Evolutionary conservation across 2,329 filamentous ascomycete species (phyloP).

Genomic region (Xylaria sp.): DNA sequence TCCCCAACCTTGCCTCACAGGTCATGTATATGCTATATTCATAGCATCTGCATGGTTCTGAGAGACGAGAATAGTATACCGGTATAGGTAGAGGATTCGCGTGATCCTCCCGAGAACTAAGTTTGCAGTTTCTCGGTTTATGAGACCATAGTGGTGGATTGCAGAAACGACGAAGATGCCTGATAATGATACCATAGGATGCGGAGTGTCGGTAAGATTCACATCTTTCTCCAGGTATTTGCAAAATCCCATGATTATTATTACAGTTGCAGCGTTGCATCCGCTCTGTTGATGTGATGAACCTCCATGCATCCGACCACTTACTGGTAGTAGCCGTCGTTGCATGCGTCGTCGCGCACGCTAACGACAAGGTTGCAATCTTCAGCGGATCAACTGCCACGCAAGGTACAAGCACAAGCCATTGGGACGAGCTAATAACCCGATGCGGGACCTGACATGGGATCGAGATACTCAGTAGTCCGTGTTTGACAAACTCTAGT

Average conservation of each 20-base stretch:
- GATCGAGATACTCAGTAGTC: slow-evolving; percentile 5
- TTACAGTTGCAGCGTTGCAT: slow-evolving; percentile 19
- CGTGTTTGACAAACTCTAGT: not conserved
- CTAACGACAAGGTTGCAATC: slow-evolving; percentile 30
- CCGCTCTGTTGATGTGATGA: slow-evolving; percentile 31
- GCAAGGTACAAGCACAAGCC: slow-evolving; percentile 20
- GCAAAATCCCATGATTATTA: slow-evolving; percentile 3
- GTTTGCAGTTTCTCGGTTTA: slow-evolving; percentile 13
- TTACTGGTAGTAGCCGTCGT: slow-evolving; percentile 13
- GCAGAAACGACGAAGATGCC: not conserved
- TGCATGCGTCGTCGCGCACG: slow-evolving; percentile 21
- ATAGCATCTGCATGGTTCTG: slow-evolving; percentile 9
- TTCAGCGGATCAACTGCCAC: slow-evolving; percentile 23
- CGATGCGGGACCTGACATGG: slow-evolving; percentile 16
- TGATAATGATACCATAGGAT: slow-evolving; percentile 1
- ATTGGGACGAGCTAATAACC: slow-evolving; percentile 11
- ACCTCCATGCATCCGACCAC: slow-evolving; percentile 21
- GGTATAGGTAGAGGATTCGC: slow-evolving; percentile 23
- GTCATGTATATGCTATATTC: not conserved
- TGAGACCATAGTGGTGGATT: not conserved
- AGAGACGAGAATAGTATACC: not conserved
- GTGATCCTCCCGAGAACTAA: slow-evolving; percentile 27
- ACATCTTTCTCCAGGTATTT: slow-evolving; percentile 9
- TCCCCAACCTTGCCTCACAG: slow-evolving; percentile 16
- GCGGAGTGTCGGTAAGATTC: not conserved